These are phyloP conservation scores for Excoecaria cochinchinensis DNA, from an alignment of 345 rosid species.

Conservation along the genomic window DNA sequence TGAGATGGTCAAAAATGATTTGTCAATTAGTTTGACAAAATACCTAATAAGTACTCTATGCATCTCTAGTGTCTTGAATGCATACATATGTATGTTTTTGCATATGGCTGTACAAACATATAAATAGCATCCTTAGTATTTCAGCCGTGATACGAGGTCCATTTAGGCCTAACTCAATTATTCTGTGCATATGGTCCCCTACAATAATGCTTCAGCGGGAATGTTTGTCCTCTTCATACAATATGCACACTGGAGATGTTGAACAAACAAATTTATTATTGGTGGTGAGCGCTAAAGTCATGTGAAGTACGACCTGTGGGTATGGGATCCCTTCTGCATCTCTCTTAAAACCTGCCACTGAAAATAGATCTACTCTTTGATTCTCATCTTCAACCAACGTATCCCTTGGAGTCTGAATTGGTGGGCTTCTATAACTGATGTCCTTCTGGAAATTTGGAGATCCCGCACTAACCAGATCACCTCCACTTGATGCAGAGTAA, in stretches of 20 bases:
- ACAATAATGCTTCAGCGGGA: not conserved
- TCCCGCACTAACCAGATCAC: conserved; percentile 57
- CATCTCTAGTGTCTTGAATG: not conserved
- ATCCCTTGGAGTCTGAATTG: conserved; percentile 45
- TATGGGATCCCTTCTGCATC: conserved; percentile 44
- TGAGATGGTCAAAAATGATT: not conserved
- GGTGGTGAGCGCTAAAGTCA: not conserved
- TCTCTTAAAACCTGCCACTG: conserved; percentile 40
- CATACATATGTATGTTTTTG: not conserved
- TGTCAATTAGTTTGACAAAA: not conserved
- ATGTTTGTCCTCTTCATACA: not conserved
- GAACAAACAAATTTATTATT: not conserved
- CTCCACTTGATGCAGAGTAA: conserved; percentile 77
- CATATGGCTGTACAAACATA: not conserved
- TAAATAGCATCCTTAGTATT: not conserved
- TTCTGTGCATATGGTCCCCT: not conserved
- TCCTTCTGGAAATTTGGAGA: conserved; percentile 77
- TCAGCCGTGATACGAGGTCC: not conserved
- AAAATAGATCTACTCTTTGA: conserved; percentile 39
- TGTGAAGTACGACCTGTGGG: conserved; percentile 50
- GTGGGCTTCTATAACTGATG: conserved; percentile 57
- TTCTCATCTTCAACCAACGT: conserved; percentile 34
- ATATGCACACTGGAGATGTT: not conserved
- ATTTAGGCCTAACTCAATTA: not conserved
- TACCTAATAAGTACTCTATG: not conserved